Base-by-base conservation (phyloP, 176 grass and related monocot species). In the Metroxylon sagu region DNA sequence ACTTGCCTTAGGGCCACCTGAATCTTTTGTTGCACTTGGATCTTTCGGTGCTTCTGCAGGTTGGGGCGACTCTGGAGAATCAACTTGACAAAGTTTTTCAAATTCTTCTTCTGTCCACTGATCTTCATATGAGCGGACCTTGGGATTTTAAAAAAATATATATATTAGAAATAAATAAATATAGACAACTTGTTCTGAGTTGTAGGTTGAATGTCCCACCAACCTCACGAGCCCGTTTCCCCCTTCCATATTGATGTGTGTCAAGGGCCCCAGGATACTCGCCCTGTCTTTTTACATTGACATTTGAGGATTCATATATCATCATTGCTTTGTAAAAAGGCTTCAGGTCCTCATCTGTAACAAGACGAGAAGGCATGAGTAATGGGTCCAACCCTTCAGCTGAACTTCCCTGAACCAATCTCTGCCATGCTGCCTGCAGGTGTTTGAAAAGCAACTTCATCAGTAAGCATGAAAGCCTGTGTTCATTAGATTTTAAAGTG, bases 61-160 rank as follows among this genome's bases (percentile, higher is more conserved):
- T 26, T 21, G 53, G 23, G 81, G 72, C 54, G 81, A 79, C 0
- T 76, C 79, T 6, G 93, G 81, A 66, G 87, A 71, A 70, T 92
- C 93, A 59, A 25, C 87, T 66, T 98, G 87, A 76, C 93, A 98
- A 78, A 98, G 93, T 66, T 98, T 98, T 75, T 98, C 93, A 67
- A 98, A 98, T 65, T 98, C 93, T 88, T 98, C 93, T 79, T 98
- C 93, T 14, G 93, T 92, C 93, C 87, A 98, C 60, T 98, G 93
- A 64, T 98, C 93, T 72, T 91, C 93, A 60, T 98, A 98, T 59
- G 87, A 98, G 30, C 93, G 87, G 52, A 98, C 93, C 93, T 98
- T 65, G 18, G 71, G 54, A 3, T 2, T 14, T 35, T 43, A 5
- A 14, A 61, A 43, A 55, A 7, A 29, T 59, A 70, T 55, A 23